phyloP scores from a whole-genome alignment of 495 filamentous ascomycete species.

The Saxophila tyrrhenica region DNA sequence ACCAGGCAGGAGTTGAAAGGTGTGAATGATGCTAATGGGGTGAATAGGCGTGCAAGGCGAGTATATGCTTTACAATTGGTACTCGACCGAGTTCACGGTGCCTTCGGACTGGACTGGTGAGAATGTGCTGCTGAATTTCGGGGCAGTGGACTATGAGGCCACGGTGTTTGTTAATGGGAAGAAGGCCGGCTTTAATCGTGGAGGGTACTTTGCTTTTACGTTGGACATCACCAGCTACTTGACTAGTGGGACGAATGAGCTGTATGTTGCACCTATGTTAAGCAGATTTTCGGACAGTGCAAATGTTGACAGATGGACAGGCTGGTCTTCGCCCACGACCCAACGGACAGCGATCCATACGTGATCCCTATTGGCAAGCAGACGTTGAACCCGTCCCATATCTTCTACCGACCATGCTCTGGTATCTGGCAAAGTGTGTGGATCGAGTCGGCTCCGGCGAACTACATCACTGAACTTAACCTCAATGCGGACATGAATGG shows the following conservation, averaged over 20 bases:
- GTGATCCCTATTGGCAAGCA: constrained; percentile 59
- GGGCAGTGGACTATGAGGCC: constrained; percentile 57
- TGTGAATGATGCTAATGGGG: neutral
- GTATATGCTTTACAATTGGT: constrained; percentile 47
- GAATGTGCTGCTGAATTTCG: constrained; percentile 51
- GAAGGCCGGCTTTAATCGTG: constrained; percentile 42
- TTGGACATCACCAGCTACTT: constrained; percentile 47
- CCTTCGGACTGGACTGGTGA: constrained; percentile 35
- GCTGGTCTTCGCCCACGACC: constrained; percentile 52
- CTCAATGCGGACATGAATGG: constrained; percentile 49
- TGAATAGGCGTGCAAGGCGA: constrained; percentile 40
- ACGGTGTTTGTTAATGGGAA: constrained; percentile 52
- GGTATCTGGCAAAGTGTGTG: constrained; percentile 64
- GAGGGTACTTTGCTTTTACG: constrained; percentile 52
- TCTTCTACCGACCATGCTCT: constrained; percentile 58
- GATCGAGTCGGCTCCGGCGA: constrained; percentile 47
- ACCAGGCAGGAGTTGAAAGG: neutral
- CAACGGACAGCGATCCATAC: constrained; percentile 43
- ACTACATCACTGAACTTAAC: constrained; percentile 45
- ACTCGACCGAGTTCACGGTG: constrained; percentile 44
- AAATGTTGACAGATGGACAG: constrained; percentile 20
- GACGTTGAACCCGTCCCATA: constrained; percentile 44
- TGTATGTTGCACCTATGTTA: constrained; percentile 30
- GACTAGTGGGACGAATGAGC: constrained; percentile 37
- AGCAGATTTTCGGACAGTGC: neutral